phyloP scores from a whole-genome alignment of 495 filamentous ascomycete genomes.

The Penicillium canariense region DNA sequence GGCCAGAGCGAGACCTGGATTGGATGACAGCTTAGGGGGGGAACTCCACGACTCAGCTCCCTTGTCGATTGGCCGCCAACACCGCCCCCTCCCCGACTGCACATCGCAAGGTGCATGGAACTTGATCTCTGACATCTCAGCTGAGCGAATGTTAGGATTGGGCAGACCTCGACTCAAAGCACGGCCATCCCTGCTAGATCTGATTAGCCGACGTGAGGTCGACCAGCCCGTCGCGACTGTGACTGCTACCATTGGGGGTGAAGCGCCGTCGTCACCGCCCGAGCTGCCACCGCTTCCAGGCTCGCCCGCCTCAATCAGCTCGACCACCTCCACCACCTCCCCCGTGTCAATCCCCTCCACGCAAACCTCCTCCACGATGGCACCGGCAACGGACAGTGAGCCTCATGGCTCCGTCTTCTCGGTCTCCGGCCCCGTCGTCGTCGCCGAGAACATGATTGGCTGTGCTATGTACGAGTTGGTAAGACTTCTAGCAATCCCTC shows the following conservation, averaged over 20 bases:
- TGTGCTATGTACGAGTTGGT: slow-evolving; percentile 99
- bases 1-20: slow-evolving; percentile 11
- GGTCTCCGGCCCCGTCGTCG: slow-evolving; percentile 77
- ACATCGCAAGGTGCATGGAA: not conserved
- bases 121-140: not conserved
- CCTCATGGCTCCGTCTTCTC: slow-evolving; percentile 58
- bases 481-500: slow-evolving; percentile 20
- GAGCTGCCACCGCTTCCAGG: slow-evolving; percentile 54
- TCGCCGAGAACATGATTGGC: slow-evolving; percentile 97
- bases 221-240: not conserved
- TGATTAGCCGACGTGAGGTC: slow-evolving; percentile 51
- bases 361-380: slow-evolving; percentile 54
- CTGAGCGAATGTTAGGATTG: slow-evolving; percentile 56
- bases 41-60: slow-evolving; percentile 19
- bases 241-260: not conserved
- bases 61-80: slow-evolving; percentile 3
- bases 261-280: slow-evolving; percentile 40
- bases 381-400: slow-evolving; percentile 47
- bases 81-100: not conserved
- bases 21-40: slow-evolving; percentile 19
- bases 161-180: slow-evolving; percentile 59
- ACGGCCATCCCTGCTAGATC: slow-evolving; percentile 70
- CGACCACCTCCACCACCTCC: slow-evolving; percentile 40
- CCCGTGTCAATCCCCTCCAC: slow-evolving; percentile 36
- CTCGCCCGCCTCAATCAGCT: slow-evolving; percentile 45